phyloP scores from a whole-genome alignment of 805 yeast genomes.

The Metschnikowia anglica region DNA sequence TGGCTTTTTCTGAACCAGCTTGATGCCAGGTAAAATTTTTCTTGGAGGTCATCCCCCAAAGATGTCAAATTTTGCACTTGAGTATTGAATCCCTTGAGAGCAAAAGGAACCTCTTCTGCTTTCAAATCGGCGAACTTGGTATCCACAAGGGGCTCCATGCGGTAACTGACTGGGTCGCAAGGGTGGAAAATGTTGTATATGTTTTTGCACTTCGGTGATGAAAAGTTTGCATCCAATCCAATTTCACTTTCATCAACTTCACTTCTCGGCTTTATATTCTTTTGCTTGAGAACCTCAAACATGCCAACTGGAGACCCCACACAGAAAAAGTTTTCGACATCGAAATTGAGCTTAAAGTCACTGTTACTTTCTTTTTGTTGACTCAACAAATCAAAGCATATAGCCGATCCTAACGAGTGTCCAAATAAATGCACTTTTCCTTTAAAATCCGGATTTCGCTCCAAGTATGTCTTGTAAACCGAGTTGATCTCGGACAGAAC shows the following conservation, averaged over 20 bases:
- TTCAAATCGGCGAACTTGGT: conserved; percentile 46
- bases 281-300: conserved; percentile 69
- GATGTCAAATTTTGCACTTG: conserved; percentile 44
- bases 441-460: conserved; percentile 67
- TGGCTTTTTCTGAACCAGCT: conserved; percentile 30
- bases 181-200: conserved; percentile 84
- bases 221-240: conserved; percentile 18
- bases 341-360: conserved; percentile 51
- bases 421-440: conserved; percentile 85
- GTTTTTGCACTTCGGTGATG: conserved; percentile 60
- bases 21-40: conserved; percentile 35
- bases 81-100: conserved; percentile 50
- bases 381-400: conserved; percentile 71
- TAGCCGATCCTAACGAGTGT: conserved; percentile 89
- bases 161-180: conserved; percentile 87
- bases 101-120: conserved; percentile 61
- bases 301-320: conserved; percentile 92
- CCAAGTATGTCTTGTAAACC: conserved; percentile 55
- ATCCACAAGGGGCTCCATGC: conserved; percentile 80
- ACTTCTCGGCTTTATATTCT: conserved; percentile 50
- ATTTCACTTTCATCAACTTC: conserved; percentile 17
- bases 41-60: conserved; percentile 39
- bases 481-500: conserved; percentile 66
- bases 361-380: conserved; percentile 40
- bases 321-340: conserved; percentile 72